Evolutionary conservation across 345 rosid species (phyloP), one percentile per base, ranked within the genome.

Genomic region (Cardamine occulta): DNA sequence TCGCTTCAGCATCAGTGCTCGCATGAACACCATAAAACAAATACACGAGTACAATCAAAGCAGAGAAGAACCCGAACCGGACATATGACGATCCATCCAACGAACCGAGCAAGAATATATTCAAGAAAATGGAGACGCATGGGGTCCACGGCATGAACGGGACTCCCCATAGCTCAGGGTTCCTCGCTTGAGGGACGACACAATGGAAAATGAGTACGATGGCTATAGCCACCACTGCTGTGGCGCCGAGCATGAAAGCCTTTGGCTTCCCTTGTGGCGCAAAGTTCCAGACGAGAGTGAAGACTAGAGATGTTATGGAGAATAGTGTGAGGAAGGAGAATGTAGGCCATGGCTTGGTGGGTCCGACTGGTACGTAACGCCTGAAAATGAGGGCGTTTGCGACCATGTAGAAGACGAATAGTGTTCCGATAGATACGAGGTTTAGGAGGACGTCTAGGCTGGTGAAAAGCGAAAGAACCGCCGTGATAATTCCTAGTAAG

Each of bases 61-160:
- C 91, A 0, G 97, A 89, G 59, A 91, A 91, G 78, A 84, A 80
- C 65, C 84, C 89, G 39, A 94, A 94, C 68, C 98, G 79, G 13
- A 80, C 73, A 13, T 88, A 94, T 23, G 98, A 88, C 0, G 84
- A 85, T 29, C 86, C 88, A 19, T 83, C 91, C 9, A 91, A 84
- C 53, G 89, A 82, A 53, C 97, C 98, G 28, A 94, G 68, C 67
- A 94, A 75, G 74, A 94, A 94, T 17, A 94, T 84, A 81, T 91
- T 88, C 81, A 91, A 71, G 76, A 87, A 94, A 76, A 94, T 88
- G 10, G 98, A 94, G 11, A 80, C 70, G 29, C 91, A 86, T 0
- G 98, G 98, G 31, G 88, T 83, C 96, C 91, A 88, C 1, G 98
- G 98, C 98, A 94, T 94, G 57, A 88, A 76, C 0, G 98, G 96